Conservation (phyloP, 106 monocot species). For the Dendrobium officinale region DNA sequence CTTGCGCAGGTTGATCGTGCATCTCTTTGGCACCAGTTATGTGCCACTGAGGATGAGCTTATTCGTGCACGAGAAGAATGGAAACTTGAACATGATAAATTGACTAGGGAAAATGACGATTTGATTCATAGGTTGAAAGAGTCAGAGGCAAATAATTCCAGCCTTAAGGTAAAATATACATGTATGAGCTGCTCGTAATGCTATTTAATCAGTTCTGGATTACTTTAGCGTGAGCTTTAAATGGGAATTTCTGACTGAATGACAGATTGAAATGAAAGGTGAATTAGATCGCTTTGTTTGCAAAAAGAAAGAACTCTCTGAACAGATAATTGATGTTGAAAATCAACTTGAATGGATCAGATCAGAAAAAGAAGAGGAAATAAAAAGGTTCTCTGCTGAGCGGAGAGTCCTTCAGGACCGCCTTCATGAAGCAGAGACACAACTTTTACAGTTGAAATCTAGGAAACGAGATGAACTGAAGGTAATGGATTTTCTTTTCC, state of each 20-base stretch:
- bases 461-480: constrained; percentile 83
- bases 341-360: constrained; percentile 88
- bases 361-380: constrained; percentile 89
- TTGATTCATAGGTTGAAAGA: constrained; percentile 59
- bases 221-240: background rate
- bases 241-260: constrained; percentile 15
- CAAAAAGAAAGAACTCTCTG: constrained; percentile 68
- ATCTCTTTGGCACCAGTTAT: constrained; percentile 82
- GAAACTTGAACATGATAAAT: constrained; percentile 42
- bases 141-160: constrained; percentile 51
- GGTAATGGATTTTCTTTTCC: constrained; percentile 22
- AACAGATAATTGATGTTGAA: constrained; percentile 66
- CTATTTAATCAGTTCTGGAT: constrained; percentile 2
- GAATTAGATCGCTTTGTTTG: constrained; percentile 61
- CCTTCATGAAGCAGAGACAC: constrained; percentile 83
- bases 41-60: constrained; percentile 76
- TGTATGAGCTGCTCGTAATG: constrained; percentile 2
- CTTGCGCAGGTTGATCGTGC: constrained; percentile 72
- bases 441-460: constrained; percentile 75
- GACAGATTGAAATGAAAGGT: constrained; percentile 69
- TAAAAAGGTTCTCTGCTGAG: constrained; percentile 63
- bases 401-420: constrained; percentile 74
- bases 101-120: constrained; percentile 51
- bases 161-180: constrained; percentile 55
- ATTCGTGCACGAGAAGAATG: constrained; percentile 55